These are phyloP conservation scores for Vicia sativa DNA, from an alignment of 306 rosid genomes.

Conservation along the genomic window DNA sequence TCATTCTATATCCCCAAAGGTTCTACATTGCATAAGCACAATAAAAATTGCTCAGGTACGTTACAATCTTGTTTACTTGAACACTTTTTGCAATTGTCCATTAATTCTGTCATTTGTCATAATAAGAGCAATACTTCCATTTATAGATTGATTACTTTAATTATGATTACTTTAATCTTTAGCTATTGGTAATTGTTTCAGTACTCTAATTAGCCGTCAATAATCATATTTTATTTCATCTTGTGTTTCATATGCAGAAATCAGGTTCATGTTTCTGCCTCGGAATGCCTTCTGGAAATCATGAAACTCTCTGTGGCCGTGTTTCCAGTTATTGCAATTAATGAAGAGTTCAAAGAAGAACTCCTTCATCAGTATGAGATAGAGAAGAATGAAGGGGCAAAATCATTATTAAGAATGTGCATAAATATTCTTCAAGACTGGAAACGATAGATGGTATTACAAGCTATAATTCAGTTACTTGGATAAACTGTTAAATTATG, in stretches of 20 bases:
- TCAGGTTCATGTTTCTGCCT: conserved; percentile 84
- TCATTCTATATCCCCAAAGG: conserved; percentile 59
- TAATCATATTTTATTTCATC: conserved; percentile 15
- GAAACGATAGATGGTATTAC: conserved; percentile 36
- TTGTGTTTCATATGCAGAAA: conserved; percentile 30
- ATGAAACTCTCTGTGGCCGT: conserved; percentile 46
- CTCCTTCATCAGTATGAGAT: conserved; percentile 62
- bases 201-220: conserved; percentile 9
- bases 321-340: conserved; percentile 37
- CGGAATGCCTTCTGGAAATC: conserved; percentile 79
- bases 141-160: not conserved
- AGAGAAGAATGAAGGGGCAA: conserved; percentile 86
- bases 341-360: conserved; percentile 54
- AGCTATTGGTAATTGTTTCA: not conserved
- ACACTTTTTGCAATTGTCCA: conserved; percentile 6
- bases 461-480: not conserved
- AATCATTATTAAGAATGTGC: conserved; percentile 58
- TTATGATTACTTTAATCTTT: conserved; percentile 2
- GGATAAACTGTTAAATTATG: conserved; percentile 4
- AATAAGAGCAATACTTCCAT: not conserved
- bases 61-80: conserved; percentile 30
- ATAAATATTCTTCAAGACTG: conserved; percentile 55
- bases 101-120: not conserved
- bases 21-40: conserved; percentile 72
- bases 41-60: conserved; percentile 91